These are phyloP conservation scores for Antitrichia curtipendula DNA, from an alignment of 225 moss, liverwort and hornwort genomes.

Conservation along the genomic window DNA sequence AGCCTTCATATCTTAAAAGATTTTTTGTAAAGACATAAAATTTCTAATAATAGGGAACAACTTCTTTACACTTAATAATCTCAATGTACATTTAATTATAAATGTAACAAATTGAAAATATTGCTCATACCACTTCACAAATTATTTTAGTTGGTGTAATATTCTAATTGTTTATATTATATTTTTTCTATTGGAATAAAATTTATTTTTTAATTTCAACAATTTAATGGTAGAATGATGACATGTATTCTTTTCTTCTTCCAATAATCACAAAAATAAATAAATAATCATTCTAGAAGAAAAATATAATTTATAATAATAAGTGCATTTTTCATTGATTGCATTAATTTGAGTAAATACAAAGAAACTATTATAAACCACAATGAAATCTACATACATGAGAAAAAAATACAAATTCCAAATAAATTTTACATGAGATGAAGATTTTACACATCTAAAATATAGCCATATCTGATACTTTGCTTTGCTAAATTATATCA, in stretches of 20 bases:
- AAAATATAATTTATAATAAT: neutral
- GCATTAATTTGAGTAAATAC: neutral
- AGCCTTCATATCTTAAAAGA: neutral
- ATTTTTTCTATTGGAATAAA: neutral
- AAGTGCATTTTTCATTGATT: neutral
- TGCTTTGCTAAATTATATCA: neutral
- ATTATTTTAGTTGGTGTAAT: neutral
- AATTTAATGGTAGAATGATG: neutral
- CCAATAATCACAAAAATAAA: neutral
- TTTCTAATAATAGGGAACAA: neutral
- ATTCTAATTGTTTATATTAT: neutral
- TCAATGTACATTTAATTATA: neutral
- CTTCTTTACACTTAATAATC: neutral
- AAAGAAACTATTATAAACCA: neutral
- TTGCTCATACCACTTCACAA: neutral
- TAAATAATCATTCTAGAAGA: neutral
- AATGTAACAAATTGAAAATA: neutral
- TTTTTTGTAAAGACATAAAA: neutral
- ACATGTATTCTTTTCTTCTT: neutral
- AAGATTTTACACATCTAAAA: neutral
- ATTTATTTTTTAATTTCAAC: neutral
- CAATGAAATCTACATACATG: neutral
- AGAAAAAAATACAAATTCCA: neutral
- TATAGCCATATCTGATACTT: neutral
- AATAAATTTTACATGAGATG: neutral